These are phyloP conservation scores for Canna indica DNA, from an alignment of 176 grass and related monocot genomes.

Conservation along the genomic window DNA sequence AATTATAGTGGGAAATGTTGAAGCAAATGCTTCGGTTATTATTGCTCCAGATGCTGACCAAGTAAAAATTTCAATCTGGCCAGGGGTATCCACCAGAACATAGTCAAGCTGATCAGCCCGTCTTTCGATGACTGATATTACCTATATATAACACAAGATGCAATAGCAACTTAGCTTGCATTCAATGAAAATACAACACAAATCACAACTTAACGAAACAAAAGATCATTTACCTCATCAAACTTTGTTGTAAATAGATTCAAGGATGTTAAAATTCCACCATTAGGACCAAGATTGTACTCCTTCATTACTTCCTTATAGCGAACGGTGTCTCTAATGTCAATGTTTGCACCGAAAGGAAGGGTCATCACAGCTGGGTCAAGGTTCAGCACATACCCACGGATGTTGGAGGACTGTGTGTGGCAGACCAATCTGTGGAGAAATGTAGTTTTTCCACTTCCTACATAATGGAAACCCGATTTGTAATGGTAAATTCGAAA, in stretches of 20 bases:
- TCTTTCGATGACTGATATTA: slow-evolving; percentile 81
- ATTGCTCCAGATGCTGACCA: slow-evolving; percentile 99
- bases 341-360: slow-evolving; percentile 87
- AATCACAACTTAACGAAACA: background rate
- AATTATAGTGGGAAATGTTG: slow-evolving; percentile 83
- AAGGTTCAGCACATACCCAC: slow-evolving; percentile 83
- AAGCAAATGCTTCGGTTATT: slow-evolving; percentile 93
- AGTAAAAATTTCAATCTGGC: slow-evolving; percentile 98
- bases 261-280: slow-evolving; percentile 77
- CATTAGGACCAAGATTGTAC: slow-evolving; percentile 89
- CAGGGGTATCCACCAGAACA: slow-evolving; percentile 86
- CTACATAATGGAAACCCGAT: slow-evolving; percentile 22
- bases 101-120: slow-evolving; percentile 82
- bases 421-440: slow-evolving; percentile 75
- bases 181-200: background rate
- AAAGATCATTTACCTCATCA: slow-evolving; percentile 42
- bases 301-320: slow-evolving; percentile 99
- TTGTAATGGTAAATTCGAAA: background rate
- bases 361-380: slow-evolving; percentile 86
- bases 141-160: slow-evolving; percentile 29
- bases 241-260: slow-evolving; percentile 91
- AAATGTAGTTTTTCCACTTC: slow-evolving; percentile 88
- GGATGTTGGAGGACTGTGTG: slow-evolving; percentile 41
- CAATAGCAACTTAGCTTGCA: background rate
- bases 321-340: slow-evolving; percentile 74